Conservation (phyloP, 1,139 yeast species). For the Magnusiomyces fungicola region DNA sequence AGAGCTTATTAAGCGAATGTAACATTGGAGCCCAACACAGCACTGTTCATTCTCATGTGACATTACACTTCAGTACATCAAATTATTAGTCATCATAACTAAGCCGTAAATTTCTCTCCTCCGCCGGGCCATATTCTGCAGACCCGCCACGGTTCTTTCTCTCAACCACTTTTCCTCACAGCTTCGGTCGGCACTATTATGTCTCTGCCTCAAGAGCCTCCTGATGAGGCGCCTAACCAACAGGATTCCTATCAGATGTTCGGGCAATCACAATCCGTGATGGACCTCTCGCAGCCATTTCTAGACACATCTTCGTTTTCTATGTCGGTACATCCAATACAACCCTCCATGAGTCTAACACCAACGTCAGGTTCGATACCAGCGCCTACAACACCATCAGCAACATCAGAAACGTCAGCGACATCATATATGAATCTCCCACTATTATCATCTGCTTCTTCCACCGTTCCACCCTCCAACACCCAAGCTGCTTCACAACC, state of each 20-base stretch:
- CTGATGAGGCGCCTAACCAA: neutral
- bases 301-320: neutral
- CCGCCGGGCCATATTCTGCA: too few relatives aligned
- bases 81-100: neutral
- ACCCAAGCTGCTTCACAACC: neutral
- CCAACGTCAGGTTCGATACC: neutral
- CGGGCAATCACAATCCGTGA: too few relatives aligned
- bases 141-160: neutral
- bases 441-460: neutral
- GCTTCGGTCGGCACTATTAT: neutral
- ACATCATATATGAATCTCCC: neutral
- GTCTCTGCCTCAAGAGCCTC: conserved; percentile 1
- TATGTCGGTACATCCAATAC: neutral
- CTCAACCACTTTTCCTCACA: neutral
- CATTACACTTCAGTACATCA: neutral
- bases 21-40: neutral
- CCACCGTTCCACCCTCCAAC: neutral
- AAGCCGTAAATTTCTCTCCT: neutral
- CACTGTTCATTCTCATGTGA: neutral
- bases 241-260: neutral
- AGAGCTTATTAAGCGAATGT: neutral
- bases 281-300: too few relatives aligned
- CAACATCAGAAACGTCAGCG: neutral
- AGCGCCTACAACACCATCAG: neutral
- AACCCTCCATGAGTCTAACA: neutral